Conservation (phyloP, 2,329 filamentous ascomycete genomes). For the Parastagonospora nodorum region DNA sequence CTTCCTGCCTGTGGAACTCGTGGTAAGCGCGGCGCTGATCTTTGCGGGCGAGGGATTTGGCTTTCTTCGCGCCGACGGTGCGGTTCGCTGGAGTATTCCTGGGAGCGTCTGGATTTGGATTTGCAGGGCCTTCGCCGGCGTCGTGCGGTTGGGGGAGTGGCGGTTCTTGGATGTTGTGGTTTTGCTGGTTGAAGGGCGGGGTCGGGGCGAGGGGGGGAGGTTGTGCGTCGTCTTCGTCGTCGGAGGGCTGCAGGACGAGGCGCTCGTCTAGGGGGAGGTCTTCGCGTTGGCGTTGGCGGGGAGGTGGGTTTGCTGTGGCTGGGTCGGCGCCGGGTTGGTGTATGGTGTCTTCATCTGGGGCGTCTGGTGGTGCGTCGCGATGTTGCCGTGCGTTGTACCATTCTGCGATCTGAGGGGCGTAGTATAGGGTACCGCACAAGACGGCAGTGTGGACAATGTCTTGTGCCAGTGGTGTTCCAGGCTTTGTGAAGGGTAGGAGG, state of each 20-base stretch:
- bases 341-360: not conserved
- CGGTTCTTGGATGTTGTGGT: slow-evolving; percentile 5
- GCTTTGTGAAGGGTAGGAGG: slow-evolving; percentile 55
- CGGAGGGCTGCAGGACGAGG: slow-evolving; percentile 28
- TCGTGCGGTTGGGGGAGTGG: slow-evolving; percentile 4
- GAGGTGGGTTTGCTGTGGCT: not conserved
- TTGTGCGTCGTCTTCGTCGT: slow-evolving; percentile 19
- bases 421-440: slow-evolving; percentile 53
- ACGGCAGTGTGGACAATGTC: slow-evolving; percentile 53
- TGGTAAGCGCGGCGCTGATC: slow-evolving; percentile 54
- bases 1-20: slow-evolving; percentile 56
- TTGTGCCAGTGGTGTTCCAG: slow-evolving; percentile 52
- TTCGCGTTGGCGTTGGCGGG: slow-evolving; percentile 5
- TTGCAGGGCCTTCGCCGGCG: slow-evolving; percentile 41
- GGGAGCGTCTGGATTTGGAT: slow-evolving; percentile 25
- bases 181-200: slow-evolving; percentile 23
- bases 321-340: slow-evolving; percentile 3
- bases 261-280: slow-evolving; percentile 31
- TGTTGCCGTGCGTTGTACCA: slow-evolving; percentile 37
- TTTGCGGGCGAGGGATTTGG: slow-evolving; percentile 52
- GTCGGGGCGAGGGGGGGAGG: slow-evolving; percentile 33
- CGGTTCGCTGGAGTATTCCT: slow-evolving; percentile 36
- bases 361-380: slow-evolving; percentile 1
- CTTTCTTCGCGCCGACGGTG: slow-evolving; percentile 55
- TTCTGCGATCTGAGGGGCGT: slow-evolving; percentile 53